Evolutionary conservation across 2,329 filamentous ascomycete genomes (phyloP).

Genomic region (Zalaria sp.): DNA sequence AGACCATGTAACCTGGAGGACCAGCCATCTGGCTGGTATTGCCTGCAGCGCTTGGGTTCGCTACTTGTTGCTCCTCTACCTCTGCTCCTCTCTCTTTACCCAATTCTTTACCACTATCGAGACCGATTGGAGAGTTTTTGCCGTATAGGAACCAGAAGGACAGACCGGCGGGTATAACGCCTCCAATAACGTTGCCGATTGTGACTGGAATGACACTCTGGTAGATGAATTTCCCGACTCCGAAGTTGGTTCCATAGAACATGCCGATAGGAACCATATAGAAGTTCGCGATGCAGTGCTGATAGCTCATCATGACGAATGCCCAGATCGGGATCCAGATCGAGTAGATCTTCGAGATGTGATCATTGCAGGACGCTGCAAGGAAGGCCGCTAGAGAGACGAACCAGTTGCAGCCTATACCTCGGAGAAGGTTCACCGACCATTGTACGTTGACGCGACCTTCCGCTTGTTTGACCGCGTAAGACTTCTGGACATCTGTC

Average conservation of each 20-base stretch:
- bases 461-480: conserved; percentile 1
- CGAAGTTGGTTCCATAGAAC: conserved; percentile 21
- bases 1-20: too few species aligned
- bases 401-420: conserved; percentile 14
- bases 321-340: conserved; percentile 14
- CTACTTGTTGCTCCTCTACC: too few species aligned
- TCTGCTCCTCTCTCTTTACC: too few species aligned
- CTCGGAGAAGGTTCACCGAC: conserved; percentile 11
- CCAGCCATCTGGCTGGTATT: too few species aligned
- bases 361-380: conserved; percentile 8
- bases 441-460: conserved; percentile 1
- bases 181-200: conserved; percentile 7
- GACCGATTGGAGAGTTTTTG: neutral
- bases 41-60: too few species aligned
- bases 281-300: conserved; percentile 15
- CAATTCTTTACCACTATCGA: too few species aligned
- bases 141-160: conserved; percentile 4
- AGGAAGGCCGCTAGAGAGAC: conserved; percentile 13
- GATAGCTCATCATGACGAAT: conserved; percentile 10
- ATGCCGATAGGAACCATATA: conserved; percentile 11
- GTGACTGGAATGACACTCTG: conserved; percentile 8
- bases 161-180: conserved; percentile 1
- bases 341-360: conserved; percentile 12
- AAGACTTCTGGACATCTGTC: conserved; percentile 7
- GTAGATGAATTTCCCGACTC: conserved; percentile 25